These are phyloP conservation scores for Pseudozyma pruni DNA, from an alignment of 1,284 basidiomycete species.

Conservation along the genomic window DNA sequence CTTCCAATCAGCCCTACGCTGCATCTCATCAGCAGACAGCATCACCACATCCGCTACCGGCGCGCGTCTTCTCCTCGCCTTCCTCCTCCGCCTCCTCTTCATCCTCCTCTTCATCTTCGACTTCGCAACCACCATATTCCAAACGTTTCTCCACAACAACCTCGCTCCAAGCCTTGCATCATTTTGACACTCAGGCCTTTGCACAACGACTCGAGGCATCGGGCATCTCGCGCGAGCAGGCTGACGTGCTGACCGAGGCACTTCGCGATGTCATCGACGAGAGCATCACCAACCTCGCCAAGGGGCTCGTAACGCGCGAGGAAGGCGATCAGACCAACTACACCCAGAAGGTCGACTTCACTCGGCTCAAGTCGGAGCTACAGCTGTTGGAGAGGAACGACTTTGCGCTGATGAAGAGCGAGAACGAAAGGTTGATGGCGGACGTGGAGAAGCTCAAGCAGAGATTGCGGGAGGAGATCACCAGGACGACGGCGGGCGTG, in stretches of 20 bases:
- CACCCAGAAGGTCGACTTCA: conserved; percentile 82
- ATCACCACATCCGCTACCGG: conserved; percentile 26
- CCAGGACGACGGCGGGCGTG: conserved; percentile 91
- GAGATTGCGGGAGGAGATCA: conserved; percentile 82
- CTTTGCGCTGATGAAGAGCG: conserved; percentile 91
- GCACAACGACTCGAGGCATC: conserved; percentile 64
- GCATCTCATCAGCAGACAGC: conserved; percentile 5
- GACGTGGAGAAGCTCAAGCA: conserved; percentile 98
- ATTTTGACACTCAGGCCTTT: conserved; percentile 66
- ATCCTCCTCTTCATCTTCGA: conserved; percentile 7
- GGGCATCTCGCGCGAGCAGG: conserved; percentile 63
- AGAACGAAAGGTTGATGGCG: conserved; percentile 88
- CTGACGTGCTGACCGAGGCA: conserved; percentile 62
- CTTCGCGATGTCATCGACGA: conserved; percentile 65
- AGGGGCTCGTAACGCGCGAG: conserved; percentile 62
- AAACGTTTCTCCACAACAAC: conserved; percentile 43
- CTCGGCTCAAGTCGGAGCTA: conserved; percentile 93
- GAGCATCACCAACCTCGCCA: conserved; percentile 61
- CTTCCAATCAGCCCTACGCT: background rate
- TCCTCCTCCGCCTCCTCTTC: conserved; percentile 14
- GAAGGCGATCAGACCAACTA: conserved; percentile 65
- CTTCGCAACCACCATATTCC: conserved; percentile 15
- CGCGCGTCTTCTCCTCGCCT: conserved; percentile 21
- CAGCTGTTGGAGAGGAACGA: conserved; percentile 98
- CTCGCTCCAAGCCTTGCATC: conserved; percentile 39